These are phyloP conservation scores for Graphilbum sp. DNA, from an alignment of 2,329 filamentous ascomycete species.

Conservation along the genomic window DNA sequence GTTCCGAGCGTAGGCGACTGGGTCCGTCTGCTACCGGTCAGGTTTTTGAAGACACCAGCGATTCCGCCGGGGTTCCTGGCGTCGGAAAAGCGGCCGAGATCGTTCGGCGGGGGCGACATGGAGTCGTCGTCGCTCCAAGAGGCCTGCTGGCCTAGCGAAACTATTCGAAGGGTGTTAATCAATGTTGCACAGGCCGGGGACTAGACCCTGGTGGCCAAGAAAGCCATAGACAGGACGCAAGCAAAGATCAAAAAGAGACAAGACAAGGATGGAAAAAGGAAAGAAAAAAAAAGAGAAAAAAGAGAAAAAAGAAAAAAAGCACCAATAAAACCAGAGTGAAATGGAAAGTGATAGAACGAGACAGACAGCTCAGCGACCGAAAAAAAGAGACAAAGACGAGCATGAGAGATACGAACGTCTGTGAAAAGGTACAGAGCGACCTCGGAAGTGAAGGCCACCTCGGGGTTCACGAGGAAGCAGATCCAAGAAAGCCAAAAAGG, in stretches of 20 bases:
- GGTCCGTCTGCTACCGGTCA: constrained; percentile 37
- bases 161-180: constrained; percentile 27
- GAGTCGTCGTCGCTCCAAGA: constrained; percentile 28
- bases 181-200: too few species aligned
- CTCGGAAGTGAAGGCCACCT: neutral
- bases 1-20: constrained; percentile 20
- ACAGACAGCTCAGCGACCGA: neutral
- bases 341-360: neutral
- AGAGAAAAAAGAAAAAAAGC: neutral
- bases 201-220: neutral
- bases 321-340: neutral
- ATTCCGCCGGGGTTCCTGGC: constrained; percentile 38
- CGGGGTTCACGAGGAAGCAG: neutral
- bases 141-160: constrained; percentile 25
- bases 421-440: neutral
- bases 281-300: neutral
- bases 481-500: neutral
- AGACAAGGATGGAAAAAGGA: neutral
- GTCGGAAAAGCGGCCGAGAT: constrained; percentile 38
- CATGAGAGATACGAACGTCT: neutral
- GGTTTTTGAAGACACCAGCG: constrained; percentile 46
- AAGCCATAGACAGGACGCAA: neutral
- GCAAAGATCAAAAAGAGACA: neutral
- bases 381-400: neutral
- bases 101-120: constrained; percentile 46